Evolutionary conservation across 306 rosid species (phyloP), one percentile per base, ranked within the genome.

Genomic region (Lathyrus oleraceus): DNA sequence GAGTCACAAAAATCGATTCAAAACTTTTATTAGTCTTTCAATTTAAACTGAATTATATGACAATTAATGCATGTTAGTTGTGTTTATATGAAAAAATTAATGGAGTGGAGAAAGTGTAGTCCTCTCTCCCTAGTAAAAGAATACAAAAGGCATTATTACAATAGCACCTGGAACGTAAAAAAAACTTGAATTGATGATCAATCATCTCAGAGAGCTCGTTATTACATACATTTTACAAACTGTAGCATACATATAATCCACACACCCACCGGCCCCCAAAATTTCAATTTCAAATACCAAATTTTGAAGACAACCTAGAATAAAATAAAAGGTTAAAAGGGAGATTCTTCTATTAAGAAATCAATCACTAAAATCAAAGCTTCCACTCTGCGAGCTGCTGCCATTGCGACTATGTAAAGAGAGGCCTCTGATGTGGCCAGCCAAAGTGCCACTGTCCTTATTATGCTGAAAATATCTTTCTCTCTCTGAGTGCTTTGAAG

Each of bases 361-460:
- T 84, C 82, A 89, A 35, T 93, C 97, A 61, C 91, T 88, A 67
- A 78, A 86, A 84, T 87, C 98, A 63, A 84, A 79, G 89, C 97
- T 93, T 84, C 86, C 96, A 66, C 96, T 84, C 75, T 75, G 86
- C 39, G 98, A 93, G 78, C 96, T 85, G 79, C 98, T 88, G 17
- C 90, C 91, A 49, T 82, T 84, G 58, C 81, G 90, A 77, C 91
- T 90, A 61, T 88, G 94, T 65, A 90, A 73, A 19, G 98, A 90
- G 30, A 85, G 94, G 61, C 87, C 94, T 65, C 96, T 87, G 75
- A 80, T 40, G 57, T 88, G 96, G 61, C 87, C 87, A 61, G 77
- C 73, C 81, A 91, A 72, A 68, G 83, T 77, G 76, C 88, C 49
- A 79, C 78, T 85, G 58, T 89, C 95, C 17, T 59, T 44, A 70